Evolutionary conservation across 768 basidiomycete species (phyloP).

Genomic region (Trametes coccinea): DNA sequence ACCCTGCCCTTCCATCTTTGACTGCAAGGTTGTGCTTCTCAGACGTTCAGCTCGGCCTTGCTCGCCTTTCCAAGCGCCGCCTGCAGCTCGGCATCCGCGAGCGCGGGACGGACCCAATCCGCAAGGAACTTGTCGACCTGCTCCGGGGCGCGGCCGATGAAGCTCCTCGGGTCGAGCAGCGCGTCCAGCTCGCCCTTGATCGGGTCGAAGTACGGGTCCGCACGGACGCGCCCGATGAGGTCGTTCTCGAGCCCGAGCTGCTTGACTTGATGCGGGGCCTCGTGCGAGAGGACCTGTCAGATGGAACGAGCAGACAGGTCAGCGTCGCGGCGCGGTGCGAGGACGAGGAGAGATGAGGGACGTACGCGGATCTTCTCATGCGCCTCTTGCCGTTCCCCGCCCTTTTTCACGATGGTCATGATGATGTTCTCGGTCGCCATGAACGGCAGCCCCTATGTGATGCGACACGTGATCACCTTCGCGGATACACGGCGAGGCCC

Average conservation of each 20-base stretch:
- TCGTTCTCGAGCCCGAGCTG: constrained; percentile 94
- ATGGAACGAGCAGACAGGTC: background rate
- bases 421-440: constrained; percentile 99
- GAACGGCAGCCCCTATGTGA: constrained; percentile 94
- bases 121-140: constrained; percentile 88
- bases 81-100: constrained; percentile 57
- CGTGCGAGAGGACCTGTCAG: constrained; percentile 81
- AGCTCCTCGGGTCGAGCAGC: constrained; percentile 83
- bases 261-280: constrained; percentile 94
- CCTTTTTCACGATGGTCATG: constrained; percentile 96
- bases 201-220: constrained; percentile 84
- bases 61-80: constrained; percentile 50
- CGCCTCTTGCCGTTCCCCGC: constrained; percentile 94
- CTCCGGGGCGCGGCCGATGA: constrained; percentile 92
- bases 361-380: constrained; percentile 91
- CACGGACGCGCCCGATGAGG: constrained; percentile 82
- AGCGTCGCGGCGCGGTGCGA: background rate
- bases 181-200: constrained; percentile 78
- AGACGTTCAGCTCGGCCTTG: constrained; percentile 68
- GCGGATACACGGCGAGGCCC: constrained; percentile 98
- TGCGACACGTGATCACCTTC: constrained; percentile 88
- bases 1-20: background rate
- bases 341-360: constrained; percentile 53
- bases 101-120: constrained; percentile 86
- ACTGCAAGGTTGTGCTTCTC: background rate